phyloP scores from a whole-genome alignment of 2,329 filamentous ascomycete genomes.

The Nothophoma quercina region DNA sequence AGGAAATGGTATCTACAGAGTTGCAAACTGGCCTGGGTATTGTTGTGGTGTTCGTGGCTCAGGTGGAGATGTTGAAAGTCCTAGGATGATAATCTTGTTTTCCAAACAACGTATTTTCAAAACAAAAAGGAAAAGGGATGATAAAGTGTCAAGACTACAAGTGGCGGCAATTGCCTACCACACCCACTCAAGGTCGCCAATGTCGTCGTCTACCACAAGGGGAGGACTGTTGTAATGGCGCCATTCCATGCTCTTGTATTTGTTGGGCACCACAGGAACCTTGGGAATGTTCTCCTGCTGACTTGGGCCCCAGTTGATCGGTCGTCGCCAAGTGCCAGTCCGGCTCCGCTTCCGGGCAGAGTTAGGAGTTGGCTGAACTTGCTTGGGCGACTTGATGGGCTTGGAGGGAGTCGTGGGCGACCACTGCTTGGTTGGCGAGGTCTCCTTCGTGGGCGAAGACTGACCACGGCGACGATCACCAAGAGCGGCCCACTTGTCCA shows the following conservation, averaged over 20 bases:
- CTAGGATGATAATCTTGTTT: slow-evolving; percentile 37
- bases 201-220: slow-evolving; percentile 62
- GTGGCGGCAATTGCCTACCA: slow-evolving; percentile 78
- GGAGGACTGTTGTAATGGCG: slow-evolving; percentile 51
- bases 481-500: slow-evolving; percentile 90
- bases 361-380: slow-evolving; percentile 42
- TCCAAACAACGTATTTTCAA: slow-evolving; percentile 26
- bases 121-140: slow-evolving; percentile 42
- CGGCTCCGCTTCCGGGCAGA: slow-evolving; percentile 51
- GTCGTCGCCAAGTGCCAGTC: slow-evolving; percentile 48
- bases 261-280: slow-evolving; percentile 50
- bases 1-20: slow-evolving; percentile 52
- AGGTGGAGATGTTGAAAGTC: slow-evolving; percentile 22
- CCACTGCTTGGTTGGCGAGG: slow-evolving; percentile 14
- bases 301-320: slow-evolving; percentile 46
- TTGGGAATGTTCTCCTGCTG: slow-evolving; percentile 41
- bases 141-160: slow-evolving; percentile 60
- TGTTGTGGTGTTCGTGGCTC: slow-evolving; percentile 22
- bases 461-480: slow-evolving; percentile 81
- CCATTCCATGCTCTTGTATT: slow-evolving; percentile 59
- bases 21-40: slow-evolving; percentile 42
- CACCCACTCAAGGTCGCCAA: slow-evolving; percentile 92
- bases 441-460: slow-evolving; percentile 32
- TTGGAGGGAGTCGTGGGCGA: slow-evolving; percentile 51
- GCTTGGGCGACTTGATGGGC: slow-evolving; percentile 48